These are phyloP conservation scores for Colletotrichum theobromicola DNA, from an alignment of 2,329 filamentous ascomycete species.

Conservation along the genomic window DNA sequence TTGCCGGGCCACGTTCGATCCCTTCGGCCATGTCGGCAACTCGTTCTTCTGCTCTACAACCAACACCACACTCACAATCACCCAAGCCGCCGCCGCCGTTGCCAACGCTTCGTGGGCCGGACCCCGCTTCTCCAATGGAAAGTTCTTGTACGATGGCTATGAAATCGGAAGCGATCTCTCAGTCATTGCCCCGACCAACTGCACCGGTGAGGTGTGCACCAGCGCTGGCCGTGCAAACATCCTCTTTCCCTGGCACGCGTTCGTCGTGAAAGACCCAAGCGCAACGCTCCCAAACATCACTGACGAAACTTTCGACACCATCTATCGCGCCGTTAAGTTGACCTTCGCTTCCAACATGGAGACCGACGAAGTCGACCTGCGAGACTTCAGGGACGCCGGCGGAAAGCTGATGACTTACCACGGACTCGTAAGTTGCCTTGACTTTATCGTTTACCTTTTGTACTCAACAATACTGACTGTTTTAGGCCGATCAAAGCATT, in stretches of 20 bases:
- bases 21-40: constrained; percentile 6
- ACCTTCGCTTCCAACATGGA: background rate
- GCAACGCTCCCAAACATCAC: background rate
- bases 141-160: background rate
- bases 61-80: background rate
- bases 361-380: constrained; percentile 26
- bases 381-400: constrained; percentile 40
- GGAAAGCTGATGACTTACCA: constrained; percentile 44
- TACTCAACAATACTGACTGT: no score
- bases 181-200: background rate
- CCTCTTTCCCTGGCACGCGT: background rate
- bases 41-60: constrained; percentile 19
- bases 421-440: constrained; percentile 27
- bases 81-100: background rate
- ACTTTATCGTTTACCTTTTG: fast-evolving
- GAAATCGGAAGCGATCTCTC: background rate
- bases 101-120: background rate
- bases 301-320: background rate
- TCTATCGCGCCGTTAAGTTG: background rate
- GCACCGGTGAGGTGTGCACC: background rate
- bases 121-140: background rate
- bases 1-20: constrained; percentile 25
- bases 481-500: constrained; percentile 25
- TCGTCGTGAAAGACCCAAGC: background rate
- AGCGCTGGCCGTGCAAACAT: background rate